These are phyloP conservation scores for Lasiodiplodia theobromae DNA, from an alignment of 2,329 filamentous ascomycete genomes.

Conservation along the genomic window DNA sequence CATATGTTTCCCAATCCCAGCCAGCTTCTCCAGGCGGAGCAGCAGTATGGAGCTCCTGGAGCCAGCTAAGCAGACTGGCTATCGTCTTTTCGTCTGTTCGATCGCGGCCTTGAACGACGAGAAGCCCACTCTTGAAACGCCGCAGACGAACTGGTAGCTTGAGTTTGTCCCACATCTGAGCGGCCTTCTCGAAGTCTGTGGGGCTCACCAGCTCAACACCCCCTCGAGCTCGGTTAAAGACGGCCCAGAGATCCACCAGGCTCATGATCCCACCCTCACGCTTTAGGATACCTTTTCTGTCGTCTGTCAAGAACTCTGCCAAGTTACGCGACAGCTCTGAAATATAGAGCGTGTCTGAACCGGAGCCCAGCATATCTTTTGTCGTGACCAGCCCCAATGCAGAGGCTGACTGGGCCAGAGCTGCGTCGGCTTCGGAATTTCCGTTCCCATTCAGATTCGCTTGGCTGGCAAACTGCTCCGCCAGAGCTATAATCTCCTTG, in stretches of 20 bases:
- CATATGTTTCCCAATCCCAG: conserved; percentile 82
- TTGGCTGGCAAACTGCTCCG: conserved; percentile 83
- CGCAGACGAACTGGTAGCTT: conserved; percentile 85
- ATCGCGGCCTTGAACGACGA: conserved; percentile 89
- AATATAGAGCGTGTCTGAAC: conserved; percentile 83
- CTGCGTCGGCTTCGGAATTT: conserved; percentile 72
- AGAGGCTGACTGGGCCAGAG: conserved; percentile 81
- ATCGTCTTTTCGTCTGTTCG: conserved; percentile 92
- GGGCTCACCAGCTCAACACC: conserved; percentile 95
- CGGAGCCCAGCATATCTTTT: conserved; percentile 87
- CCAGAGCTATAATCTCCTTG: conserved; percentile 92
- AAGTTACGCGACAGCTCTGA: conserved; percentile 60
- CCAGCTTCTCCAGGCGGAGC: conserved; percentile 68
- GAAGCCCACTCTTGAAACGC: conserved; percentile 90
- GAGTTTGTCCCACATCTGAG: conserved; percentile 84
- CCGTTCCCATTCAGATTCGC: conserved; percentile 61
- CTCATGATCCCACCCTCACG: conserved; percentile 50
- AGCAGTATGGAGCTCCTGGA: conserved; percentile 73
- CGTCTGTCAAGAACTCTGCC: conserved; percentile 49
- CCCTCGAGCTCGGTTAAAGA: conserved; percentile 91
- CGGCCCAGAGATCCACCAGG: conserved; percentile 53
- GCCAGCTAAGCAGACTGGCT: conserved; percentile 76
- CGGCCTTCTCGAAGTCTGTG: conserved; percentile 88
- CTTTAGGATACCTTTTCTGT: conserved; percentile 44
- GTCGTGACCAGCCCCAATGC: conserved; percentile 91